Evolutionary conservation across 768 basidiomycete genomes (phyloP), one percentile per base, ranked within the genome.

Genomic region (Auriscalpium orientale): DNA sequence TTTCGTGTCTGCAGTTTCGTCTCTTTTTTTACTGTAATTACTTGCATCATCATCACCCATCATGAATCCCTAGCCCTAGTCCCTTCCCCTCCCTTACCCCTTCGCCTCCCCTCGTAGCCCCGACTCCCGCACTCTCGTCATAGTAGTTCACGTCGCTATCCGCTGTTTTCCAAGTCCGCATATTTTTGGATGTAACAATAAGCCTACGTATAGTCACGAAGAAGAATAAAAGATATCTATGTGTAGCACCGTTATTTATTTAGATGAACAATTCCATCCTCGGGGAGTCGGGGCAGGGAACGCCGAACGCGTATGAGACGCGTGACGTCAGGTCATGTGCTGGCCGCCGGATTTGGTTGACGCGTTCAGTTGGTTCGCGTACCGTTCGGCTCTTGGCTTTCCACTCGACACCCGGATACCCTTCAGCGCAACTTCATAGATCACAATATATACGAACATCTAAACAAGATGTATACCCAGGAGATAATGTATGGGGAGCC

Each of bases 401-500:
- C 40, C 7, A 15, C 18, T 18, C 18, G 4, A 13, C 40, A 43
- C 15, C 7, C 28, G 28, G 28, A 28, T 28, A 28, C 28, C 28
- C 40, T 2, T 18, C 15, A 8, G 40, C 3, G 13, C 40, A 43
- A 43, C 40, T 43, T 2, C 40, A 43, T 43, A 43, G 4, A 43
- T 43, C 40, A 15, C 40, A 8, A 43, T 13, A 43, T 43, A 13
- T 7, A 43, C 4, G 18, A 15, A 18, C 18, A 13, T 13, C 2
- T 43, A 43, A 8, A 43, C 40, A 43, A 28, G 28, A 28, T 28
- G 28, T 28, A 28, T 7, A 28, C 40, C 22, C 56, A 40, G 3
- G 58, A 60, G 45, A 56, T 60, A 7, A 58, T 54, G 58, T 60
- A 8, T 44, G 56, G 36, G 38, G 7, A 15, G 34, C 15, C 43